Conservation (phyloP, 176 grass and related monocot species). For the Oryza coarctata region DNA sequence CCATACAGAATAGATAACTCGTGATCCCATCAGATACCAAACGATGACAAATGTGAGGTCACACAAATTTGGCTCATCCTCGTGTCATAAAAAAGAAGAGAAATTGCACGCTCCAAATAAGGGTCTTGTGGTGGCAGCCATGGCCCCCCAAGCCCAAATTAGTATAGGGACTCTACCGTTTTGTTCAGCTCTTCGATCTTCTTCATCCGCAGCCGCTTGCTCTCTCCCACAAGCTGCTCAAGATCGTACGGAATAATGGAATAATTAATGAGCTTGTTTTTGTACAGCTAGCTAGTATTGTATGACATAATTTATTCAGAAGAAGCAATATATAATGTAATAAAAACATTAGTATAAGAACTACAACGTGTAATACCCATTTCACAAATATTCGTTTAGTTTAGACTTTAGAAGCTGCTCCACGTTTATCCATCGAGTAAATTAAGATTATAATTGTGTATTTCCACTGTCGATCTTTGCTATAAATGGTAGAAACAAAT, state of each 20-base stretch:
- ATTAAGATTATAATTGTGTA: not conserved
- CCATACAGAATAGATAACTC: not conserved
- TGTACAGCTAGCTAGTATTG: no score
- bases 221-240: conserved; percentile 40
- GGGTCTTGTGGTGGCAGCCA: not conserved
- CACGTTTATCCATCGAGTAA: not conserved
- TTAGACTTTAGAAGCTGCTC: not conserved
- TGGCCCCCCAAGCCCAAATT: not conserved
- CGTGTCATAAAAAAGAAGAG: not conserved
- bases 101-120: not conserved
- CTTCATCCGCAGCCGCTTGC: conserved; percentile 46
- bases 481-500: not conserved
- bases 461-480: not conserved
- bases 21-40: not conserved
- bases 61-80: conserved; percentile 1
- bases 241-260: not conserved
- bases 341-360: not conserved
- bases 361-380: not conserved
- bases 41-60: not conserved
- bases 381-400: not conserved
- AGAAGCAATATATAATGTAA: not conserved
- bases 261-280: not conserved
- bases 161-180: conserved; percentile 39
- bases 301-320: not conserved
- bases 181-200: conserved; percentile 51